Conservation (phyloP, 768 basidiomycete species). For the Naganishia vishniacii region DNA sequence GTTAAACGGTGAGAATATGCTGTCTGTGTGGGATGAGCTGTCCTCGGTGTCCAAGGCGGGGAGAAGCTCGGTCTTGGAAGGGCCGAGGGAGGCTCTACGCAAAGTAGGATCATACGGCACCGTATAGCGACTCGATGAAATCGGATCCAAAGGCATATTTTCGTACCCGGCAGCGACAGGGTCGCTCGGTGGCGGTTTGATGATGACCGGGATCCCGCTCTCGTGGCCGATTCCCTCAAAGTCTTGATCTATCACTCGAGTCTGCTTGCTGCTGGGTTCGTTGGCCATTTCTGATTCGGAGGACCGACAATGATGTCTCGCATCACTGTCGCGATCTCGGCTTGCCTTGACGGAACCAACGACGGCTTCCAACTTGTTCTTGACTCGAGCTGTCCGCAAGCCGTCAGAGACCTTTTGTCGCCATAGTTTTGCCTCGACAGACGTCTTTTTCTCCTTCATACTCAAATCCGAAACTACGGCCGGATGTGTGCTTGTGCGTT, state of each 20-base stretch:
- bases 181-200: slow-evolving; percentile 23
- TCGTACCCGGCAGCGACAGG: slow-evolving; percentile 38
- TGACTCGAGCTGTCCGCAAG: not conserved
- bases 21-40: not conserved
- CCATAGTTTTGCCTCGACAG: not conserved
- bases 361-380: not conserved
- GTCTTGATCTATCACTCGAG: not conserved
- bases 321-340: too few relatives aligned
- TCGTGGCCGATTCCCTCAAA: slow-evolving; percentile 8
- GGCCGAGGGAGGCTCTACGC: not conserved
- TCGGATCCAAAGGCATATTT: slow-evolving; percentile 28
- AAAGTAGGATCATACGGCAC: slow-evolving; percentile 2
- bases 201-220: not conserved
- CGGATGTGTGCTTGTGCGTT: not conserved
- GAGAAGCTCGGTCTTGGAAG: slow-evolving; percentile 9
- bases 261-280: not conserved
- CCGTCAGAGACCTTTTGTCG: not conserved
- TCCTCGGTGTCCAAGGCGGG: not conserved
- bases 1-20: not conserved
- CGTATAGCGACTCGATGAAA: not conserved
- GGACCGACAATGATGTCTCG: not conserved
- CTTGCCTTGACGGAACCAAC: not conserved
- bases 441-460: slow-evolving; percentile 9
- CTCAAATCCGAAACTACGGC: slow-evolving; percentile 13
- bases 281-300: not conserved